Conservation (phyloP, 1,284 basidiomycete genomes). For the Ceratobasidium sp. region DNA sequence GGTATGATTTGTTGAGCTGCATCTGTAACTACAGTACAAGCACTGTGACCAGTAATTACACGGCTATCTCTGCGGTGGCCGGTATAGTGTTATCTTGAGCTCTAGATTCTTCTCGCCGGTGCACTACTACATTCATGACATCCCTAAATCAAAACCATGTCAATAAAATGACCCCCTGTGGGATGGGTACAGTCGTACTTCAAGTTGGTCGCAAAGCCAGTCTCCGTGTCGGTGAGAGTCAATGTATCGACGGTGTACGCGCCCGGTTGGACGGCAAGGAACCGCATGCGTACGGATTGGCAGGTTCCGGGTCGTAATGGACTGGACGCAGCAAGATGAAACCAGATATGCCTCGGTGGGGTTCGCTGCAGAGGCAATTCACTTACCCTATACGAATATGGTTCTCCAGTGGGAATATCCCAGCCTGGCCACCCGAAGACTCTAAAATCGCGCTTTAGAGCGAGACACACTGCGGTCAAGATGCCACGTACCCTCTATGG, state of each 20-base stretch:
- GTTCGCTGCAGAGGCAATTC: not conserved
- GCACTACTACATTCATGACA: slow-evolving; percentile 33
- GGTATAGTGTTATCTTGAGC: not conserved
- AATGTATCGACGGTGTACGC: slow-evolving; percentile 80
- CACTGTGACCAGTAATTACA: not conserved
- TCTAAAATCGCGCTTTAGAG: not conserved
- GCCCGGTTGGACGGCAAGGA: slow-evolving; percentile 81
- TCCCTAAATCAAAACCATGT: slow-evolving; percentile 11
- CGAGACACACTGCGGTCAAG: not conserved
- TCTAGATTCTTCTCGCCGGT: slow-evolving; percentile 1
- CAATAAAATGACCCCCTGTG: not conserved
- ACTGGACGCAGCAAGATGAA: slow-evolving; percentile 56
- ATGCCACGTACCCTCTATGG: slow-evolving; percentile 16
- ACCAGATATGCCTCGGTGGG: slow-evolving; percentile 14
- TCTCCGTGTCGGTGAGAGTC: slow-evolving; percentile 77
- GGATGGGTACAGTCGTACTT: slow-evolving; percentile 60
- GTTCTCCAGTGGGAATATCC: slow-evolving; percentile 82
- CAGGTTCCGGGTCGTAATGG: slow-evolving; percentile 83
- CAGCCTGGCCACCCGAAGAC: slow-evolving; percentile 50
- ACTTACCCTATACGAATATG: slow-evolving; percentile 82
- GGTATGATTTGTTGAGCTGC: not conserved
- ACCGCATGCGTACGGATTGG: slow-evolving; percentile 87
- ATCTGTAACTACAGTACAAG: no score
- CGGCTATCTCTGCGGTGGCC: slow-evolving; percentile 3
- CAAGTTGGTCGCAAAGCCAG: slow-evolving; percentile 76